Base-by-base conservation (phyloP, 139 green algal genomes). In the Edaphochlamys debaryana region DNA sequence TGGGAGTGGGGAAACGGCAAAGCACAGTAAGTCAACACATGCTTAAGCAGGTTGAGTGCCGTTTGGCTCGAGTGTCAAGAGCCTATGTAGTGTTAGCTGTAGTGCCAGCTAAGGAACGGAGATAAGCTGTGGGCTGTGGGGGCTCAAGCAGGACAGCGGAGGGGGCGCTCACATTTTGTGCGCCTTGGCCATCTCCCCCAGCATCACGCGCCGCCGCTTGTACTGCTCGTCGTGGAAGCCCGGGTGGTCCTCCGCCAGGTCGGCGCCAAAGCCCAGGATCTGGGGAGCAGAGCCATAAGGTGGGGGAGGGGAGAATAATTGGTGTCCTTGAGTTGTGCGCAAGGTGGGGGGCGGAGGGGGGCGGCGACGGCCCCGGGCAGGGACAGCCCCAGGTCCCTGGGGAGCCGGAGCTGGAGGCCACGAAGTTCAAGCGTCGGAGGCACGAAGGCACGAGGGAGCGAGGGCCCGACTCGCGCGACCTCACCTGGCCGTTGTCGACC, bases 201-300 rank as follows among this genome's bases (percentile, higher is more conserved):
- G 97, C 77, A 87, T 74, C 1, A 88, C 73, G 0, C 95, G 85
- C 1, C 95, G 86, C 73, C 79, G 80, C 90, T 96, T 97, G 94
- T 98, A 98, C 0, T 60, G 79, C 17, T 85, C 45, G 66, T 98
- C 95, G 41, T 89, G 38, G 74, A 90, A 98, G 23, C 84, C 84
- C 32, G 88, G 88, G 34, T 91, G 88, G 66, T 89, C 82, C 25
- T 87, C 82, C 23, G 84, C 63, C 38, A 90, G 50, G 37, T 92
- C 83, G 3, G 88, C 82, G 0, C 88, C 85, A 79, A 92, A 92
- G 38, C 88, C 84, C 63, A 85, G 42, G n/a, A 84, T 84, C 78
- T 82, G 63, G 23, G 13, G 17, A 13, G 1, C 32, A n/a, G 29
- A 6, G n/a, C 13, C 17, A 38, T 5, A 42, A 38, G 63, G n/a